phyloP scores from a whole-genome alignment of 805 yeast genomes.

The Monosporozyma yasuniensis region DNA sequence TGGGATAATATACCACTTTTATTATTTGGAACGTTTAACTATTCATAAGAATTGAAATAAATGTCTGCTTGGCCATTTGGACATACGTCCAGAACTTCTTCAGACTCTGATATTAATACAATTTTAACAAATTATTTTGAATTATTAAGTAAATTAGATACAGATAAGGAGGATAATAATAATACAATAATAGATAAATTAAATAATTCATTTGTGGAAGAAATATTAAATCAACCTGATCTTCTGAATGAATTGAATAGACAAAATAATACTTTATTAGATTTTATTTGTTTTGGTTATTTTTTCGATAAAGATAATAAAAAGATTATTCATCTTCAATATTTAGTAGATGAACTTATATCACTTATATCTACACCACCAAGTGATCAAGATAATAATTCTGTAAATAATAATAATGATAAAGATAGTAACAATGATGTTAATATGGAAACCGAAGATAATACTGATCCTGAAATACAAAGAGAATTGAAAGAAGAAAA shows the following conservation, averaged over 20 bases:
- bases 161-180: neutral
- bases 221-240: constrained; percentile 33
- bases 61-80: constrained; percentile 43
- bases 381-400: neutral
- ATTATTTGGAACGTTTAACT: no score
- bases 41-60: no score
- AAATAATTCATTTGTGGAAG: constrained; percentile 30
- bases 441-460: neutral
- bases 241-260: constrained; percentile 33
- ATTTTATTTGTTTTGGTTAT: constrained; percentile 39
- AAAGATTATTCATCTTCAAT: constrained; percentile 19
- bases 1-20: no score
- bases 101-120: constrained; percentile 30
- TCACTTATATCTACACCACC: constrained; percentile 8
- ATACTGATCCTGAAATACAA: neutral
- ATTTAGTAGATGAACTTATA: constrained; percentile 17
- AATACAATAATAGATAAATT: constrained; percentile 5
- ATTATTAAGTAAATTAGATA: constrained; percentile 21
- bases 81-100: constrained; percentile 15
- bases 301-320: constrained; percentile 10
- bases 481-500: neutral
- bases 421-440: no score
- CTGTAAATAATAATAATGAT: neutral
- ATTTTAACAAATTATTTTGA: constrained; percentile 35
- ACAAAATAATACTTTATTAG: constrained; percentile 34